Percentiles rank a stretch among this genome's conserved stretches.
Conservation (phyloP, 306 rosid species). For the Malus asiatica region DNA sequence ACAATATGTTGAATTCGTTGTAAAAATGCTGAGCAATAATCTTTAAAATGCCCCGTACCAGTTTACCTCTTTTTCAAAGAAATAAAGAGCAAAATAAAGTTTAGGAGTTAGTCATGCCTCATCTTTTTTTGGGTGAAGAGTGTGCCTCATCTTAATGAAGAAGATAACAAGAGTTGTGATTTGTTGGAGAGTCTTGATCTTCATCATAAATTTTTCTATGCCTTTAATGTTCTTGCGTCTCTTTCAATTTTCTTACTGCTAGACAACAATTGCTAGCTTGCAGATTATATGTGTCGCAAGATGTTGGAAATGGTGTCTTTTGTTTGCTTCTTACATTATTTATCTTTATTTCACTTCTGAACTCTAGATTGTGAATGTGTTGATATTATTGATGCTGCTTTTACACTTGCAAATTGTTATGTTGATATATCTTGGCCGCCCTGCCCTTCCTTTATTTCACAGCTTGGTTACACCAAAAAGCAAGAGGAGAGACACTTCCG, state of each 20-base stretch:
- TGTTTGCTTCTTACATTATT: neutral
- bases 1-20: neutral
- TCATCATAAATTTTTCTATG: neutral
- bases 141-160: neutral
- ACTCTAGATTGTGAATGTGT: neutral
- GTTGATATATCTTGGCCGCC: conserved; percentile 2
- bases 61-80: neutral
- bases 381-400: neutral
- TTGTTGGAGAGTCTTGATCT: neutral
- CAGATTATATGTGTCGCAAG: neutral
- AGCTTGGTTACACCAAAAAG: conserved; percentile 97
- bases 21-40: neutral
- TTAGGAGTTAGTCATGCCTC: neutral
- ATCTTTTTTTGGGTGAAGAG: neutral
- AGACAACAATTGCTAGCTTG: neutral
- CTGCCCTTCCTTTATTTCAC: conserved; percentile 20
- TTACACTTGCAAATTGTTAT: neutral
- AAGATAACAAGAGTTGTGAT: neutral
- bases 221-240: neutral
- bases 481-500: conserved; percentile 89
- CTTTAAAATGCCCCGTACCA: neutral
- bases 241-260: neutral
- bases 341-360: neutral
- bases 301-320: neutral
- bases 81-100: neutral